Evolutionary conservation across 2,329 filamentous ascomycete genomes (phyloP).

Genomic region (Cladophialophora exuberans): DNA sequence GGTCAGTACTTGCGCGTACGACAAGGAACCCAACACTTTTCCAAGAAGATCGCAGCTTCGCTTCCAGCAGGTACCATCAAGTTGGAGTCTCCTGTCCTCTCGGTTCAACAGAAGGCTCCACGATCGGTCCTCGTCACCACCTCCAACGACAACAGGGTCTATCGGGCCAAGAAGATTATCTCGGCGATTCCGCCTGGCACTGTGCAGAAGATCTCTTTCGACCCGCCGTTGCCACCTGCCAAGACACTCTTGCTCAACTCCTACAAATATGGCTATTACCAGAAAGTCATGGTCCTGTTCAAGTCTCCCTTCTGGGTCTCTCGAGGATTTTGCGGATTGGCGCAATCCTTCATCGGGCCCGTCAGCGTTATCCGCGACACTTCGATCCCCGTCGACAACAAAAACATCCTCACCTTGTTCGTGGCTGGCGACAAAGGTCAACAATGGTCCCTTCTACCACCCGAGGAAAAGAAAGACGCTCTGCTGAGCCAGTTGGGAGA

Average conservation of each 20-base stretch:
- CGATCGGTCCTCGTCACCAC: background rate
- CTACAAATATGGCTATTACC: background rate
- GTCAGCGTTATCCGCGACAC: conserved; percentile 52
- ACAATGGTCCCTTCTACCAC: conserved; percentile 8
- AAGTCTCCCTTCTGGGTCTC: conserved; percentile 12
- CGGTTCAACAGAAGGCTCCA: background rate
- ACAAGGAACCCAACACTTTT: background rate
- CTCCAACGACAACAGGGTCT: background rate
- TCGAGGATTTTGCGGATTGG: conserved; percentile 50
- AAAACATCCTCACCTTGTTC: conserved; percentile 40
- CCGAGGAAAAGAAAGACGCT: background rate
- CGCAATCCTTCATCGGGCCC: conserved; percentile 51
- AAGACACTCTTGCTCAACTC: background rate
- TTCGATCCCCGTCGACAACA: conserved; percentile 28
- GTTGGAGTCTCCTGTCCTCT: background rate
- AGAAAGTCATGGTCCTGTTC: background rate
- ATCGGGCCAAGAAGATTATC: background rate
- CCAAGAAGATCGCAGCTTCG: background rate
- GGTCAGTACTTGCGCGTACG: background rate
- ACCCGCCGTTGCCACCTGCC: background rate
- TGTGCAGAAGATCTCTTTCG: background rate
- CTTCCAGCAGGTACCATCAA: background rate
- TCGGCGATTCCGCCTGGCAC: background rate
- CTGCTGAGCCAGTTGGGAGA: conserved; percentile 8
- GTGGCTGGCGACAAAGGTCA: conserved; percentile 3